phyloP scores from a whole-genome alignment of 345 rosid species.

The Boechera stricta region DNA sequence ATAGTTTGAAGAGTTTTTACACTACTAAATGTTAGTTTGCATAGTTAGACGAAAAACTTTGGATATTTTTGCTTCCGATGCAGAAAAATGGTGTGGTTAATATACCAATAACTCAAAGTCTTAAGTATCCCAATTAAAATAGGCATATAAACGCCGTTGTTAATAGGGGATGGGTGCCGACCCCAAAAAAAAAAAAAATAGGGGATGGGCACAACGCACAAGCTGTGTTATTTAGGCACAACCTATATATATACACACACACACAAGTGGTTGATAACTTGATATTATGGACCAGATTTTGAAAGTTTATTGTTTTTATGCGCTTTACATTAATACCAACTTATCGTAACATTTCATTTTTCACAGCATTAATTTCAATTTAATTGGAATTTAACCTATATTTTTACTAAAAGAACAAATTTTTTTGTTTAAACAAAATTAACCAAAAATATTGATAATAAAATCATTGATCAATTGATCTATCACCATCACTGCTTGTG shows the following conservation, averaged over 20 bases:
- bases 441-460: neutral
- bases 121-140: neutral
- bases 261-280: slow-evolving; percentile 25
- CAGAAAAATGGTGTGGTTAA: neutral
- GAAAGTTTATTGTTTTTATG: neutral
- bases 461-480: too few relatives aligned
- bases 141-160: slow-evolving; percentile 4
- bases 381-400: neutral
- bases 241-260: slow-evolving; percentile 7
- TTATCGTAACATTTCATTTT: slow-evolving; percentile 4
- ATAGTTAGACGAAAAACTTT: neutral
- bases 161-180: too few relatives aligned
- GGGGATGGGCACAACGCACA: slow-evolving; percentile 14
- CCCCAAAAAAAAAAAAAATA: too few relatives aligned
- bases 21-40: neutral
- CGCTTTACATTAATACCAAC: neutral
- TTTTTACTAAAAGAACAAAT: neutral
- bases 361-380: neutral
- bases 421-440: neutral
- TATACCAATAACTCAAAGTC: neutral
- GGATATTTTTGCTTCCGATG: neutral
- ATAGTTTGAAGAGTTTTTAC: neutral
- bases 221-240: slow-evolving; percentile 26
- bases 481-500: neutral
- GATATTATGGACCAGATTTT: slow-evolving; percentile 25